A percentile compares a stretch with the other conserved stretches of the same genome.
phyloP scores from a whole-genome alignment of 2,329 filamentous ascomycete species.

The Aspergillus brasiliensis region DNA sequence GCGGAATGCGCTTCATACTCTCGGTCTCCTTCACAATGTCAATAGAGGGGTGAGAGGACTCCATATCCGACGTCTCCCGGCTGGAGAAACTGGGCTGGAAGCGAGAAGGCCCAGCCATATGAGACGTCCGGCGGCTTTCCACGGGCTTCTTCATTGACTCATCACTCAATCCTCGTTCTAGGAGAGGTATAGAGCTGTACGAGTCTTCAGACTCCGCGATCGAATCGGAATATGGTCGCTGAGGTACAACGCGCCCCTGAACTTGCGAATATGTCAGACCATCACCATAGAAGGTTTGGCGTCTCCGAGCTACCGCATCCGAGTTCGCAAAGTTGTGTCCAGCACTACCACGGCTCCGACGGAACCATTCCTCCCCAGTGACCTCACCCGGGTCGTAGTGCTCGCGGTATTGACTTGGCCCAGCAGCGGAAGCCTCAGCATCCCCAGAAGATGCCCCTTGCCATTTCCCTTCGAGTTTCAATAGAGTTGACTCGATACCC shows the following conservation, averaged over 20 bases:
- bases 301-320: conserved; percentile 24
- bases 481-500: conserved; percentile 85
- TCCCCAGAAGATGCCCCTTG: conserved; percentile 11
- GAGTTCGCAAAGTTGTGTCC: conserved; percentile 5
- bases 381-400: neutral
- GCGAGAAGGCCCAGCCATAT: conserved; percentile 25
- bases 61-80: conserved; percentile 30
- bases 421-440: neutral
- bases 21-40: conserved; percentile 55
- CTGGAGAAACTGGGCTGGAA: conserved; percentile 30
- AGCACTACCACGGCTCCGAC: conserved; percentile 5
- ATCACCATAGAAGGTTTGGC: conserved; percentile 27
- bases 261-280: conserved; percentile 29
- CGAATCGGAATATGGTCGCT: conserved; percentile 44
- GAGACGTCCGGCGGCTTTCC: conserved; percentile 17
- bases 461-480: conserved; percentile 89
- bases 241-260: conserved; percentile 30
- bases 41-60: conserved; percentile 52
- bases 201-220: conserved; percentile 68
- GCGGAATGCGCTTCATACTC: conserved; percentile 52
- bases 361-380: conserved; percentile 9
- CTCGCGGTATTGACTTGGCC: neutral
- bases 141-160: conserved; percentile 54
- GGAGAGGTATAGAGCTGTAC: conserved; percentile 74
- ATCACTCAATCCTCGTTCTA: conserved; percentile 64